Percentiles rank a stretch among this genome's conserved stretches.
Conservation (phyloP, 192 early-diverging fungal genomes). For the Nowakowskiella sp. region DNA sequence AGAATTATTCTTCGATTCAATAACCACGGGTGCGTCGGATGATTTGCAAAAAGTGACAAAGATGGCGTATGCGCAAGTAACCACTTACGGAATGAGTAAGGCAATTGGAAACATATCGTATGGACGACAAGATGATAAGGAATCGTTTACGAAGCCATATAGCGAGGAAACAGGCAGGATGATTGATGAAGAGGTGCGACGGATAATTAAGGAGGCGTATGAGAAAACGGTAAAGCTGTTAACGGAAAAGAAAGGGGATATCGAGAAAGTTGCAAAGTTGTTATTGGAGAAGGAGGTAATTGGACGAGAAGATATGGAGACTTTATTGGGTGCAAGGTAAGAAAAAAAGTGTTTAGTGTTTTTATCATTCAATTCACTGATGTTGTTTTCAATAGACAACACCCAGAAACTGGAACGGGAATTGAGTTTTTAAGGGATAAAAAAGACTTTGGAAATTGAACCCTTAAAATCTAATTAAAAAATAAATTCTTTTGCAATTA, state of each 20-base stretch:
- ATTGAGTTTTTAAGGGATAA: no score
- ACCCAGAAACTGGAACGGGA: no score
- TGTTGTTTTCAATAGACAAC: no score
- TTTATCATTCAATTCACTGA: not conserved
- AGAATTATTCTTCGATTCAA: conserved; percentile 83
- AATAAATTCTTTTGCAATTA: no score
- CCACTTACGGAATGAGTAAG: conserved; percentile 91
- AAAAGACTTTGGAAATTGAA: no score
- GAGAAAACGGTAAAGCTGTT: conserved; percentile 74
- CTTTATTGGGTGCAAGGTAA: conserved; percentile 63
- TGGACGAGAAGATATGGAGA: conserved; percentile 92
- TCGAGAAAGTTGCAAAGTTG: conserved; percentile 86
- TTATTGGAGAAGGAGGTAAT: conserved; percentile 96
- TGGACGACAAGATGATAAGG: conserved; percentile 53
- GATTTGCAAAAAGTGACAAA: conserved; percentile 96
- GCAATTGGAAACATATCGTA: conserved; percentile 83
- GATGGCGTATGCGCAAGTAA: conserved; percentile 93
- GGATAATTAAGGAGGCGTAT: conserved; percentile 74
- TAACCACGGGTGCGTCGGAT: conserved; percentile 97
- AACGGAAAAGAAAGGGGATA: conserved; percentile 71
- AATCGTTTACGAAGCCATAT: conserved; percentile 90
- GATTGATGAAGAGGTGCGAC: conserved; percentile 91
- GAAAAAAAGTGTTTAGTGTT: not conserved
- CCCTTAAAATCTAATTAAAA: no score
- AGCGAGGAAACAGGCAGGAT: conserved; percentile 87